Percentiles rank a stretch among this genome's conserved stretches.
Evolutionary conservation across 164 flowering plant species (phyloP).

Genomic region (Annona squamosa): DNA sequence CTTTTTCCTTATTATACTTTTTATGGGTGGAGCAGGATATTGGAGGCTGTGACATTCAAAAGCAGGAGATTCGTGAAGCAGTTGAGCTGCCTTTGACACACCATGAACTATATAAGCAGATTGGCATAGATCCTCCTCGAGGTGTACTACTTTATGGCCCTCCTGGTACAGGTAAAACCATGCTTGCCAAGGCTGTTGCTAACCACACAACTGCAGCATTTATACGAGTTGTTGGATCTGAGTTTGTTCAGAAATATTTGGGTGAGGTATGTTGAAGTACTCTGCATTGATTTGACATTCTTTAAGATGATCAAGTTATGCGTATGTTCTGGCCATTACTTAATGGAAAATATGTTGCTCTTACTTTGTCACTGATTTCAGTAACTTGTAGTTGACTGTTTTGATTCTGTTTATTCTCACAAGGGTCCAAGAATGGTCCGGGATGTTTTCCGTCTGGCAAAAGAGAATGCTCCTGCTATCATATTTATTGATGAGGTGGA

Average conservation of each 20-base stretch:
- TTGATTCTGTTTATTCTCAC: background rate
- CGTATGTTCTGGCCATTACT: no score
- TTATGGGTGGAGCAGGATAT: constrained; percentile 52
- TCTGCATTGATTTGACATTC: background rate
- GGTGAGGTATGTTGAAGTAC: constrained; percentile 65
- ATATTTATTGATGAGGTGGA: constrained; percentile 98
- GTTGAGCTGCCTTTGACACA: constrained; percentile 94
- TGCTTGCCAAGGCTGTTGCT: constrained; percentile 99
- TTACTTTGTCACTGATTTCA: background rate
- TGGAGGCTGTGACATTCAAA: constrained; percentile 97
- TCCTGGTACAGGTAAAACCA: constrained; percentile 96
- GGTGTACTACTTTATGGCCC: constrained; percentile 97
- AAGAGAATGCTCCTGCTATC: constrained; percentile 96
- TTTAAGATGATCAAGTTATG: background rate
- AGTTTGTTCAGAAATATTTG: constrained; percentile 94
- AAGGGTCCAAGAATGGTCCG: constrained; percentile 99
- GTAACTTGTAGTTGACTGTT: background rate
- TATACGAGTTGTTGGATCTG: constrained; percentile 95
- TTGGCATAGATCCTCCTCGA: constrained; percentile 96
- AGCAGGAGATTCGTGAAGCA: constrained; percentile 97
- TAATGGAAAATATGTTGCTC: background rate
- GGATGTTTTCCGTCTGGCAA: constrained; percentile 95
- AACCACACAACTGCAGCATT: constrained; percentile 91
- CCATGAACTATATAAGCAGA: constrained; percentile 90
- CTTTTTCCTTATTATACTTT: background rate